These are phyloP conservation scores for Ganoderma multipileum DNA, from an alignment of 1,284 basidiomycete genomes.

Conservation along the genomic window DNA sequence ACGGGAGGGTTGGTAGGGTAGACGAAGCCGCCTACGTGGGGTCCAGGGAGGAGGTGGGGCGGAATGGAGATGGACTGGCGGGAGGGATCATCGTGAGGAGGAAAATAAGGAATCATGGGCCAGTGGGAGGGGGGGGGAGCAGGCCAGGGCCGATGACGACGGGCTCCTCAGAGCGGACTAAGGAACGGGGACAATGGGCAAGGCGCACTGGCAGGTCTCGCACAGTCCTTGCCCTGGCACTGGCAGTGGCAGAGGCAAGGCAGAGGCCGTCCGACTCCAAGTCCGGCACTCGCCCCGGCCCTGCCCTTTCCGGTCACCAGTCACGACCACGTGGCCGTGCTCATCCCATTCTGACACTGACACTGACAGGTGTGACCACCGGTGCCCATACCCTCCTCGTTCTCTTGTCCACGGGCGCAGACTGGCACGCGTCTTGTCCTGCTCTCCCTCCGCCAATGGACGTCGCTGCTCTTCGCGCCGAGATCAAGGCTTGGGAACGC, in stretches of 20 bases:
- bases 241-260: too few species aligned
- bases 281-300: constrained; percentile 5
- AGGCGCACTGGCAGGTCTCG: background rate
- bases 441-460: constrained; percentile 48
- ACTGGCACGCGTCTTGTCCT: constrained; percentile 15
- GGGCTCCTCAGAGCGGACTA: background rate
- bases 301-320: constrained; percentile 8
- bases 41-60: constrained; percentile 16
- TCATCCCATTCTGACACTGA: constrained; percentile 30
- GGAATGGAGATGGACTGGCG: constrained; percentile 14
- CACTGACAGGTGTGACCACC: background rate
- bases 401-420: background rate
- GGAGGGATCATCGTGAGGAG: constrained; percentile 18
- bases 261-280: too few species aligned
- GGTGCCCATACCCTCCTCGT: constrained; percentile 5
- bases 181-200: background rate
- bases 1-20: constrained; percentile 18
- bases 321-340: constrained; percentile 9
- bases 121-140: constrained; percentile 8
- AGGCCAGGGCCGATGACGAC: constrained; percentile 2
- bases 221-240: too few species aligned
- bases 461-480: constrained; percentile 63
- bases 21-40: constrained; percentile 19
- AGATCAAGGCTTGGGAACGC: constrained; percentile 87
- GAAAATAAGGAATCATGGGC: constrained; percentile 24